A percentile compares a stretch with the other conserved stretches of the same genome.
Conservation (phyloP, 2,329 filamentous ascomycete genomes). For the Pyricularia grisea region DNA sequence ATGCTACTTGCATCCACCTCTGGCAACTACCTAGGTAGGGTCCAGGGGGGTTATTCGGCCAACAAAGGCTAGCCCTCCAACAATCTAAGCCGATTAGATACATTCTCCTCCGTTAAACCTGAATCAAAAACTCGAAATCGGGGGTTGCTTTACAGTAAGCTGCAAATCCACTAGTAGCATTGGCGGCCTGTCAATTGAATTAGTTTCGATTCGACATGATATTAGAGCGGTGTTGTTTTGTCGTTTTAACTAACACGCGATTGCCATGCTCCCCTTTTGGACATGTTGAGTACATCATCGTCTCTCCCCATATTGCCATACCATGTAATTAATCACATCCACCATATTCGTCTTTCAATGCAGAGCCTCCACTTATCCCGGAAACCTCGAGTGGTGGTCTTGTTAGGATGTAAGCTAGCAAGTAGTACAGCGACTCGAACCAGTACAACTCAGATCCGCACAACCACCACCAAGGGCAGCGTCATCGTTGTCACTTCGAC, state of each 20-base stretch:
- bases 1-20: too few species aligned
- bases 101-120: too few species aligned
- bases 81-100: too few species aligned
- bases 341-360: neutral
- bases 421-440: neutral
- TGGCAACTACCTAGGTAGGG: too few species aligned
- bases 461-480: neutral
- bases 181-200: too few species aligned
- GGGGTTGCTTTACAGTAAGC: too few species aligned
- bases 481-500: neutral
- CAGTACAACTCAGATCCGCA: neutral
- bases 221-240: too few species aligned
- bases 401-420: neutral
- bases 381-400: neutral
- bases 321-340: neutral
- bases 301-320: neutral
- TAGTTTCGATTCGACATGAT: too few species aligned
- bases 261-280: neutral
- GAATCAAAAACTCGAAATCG: too few species aligned
- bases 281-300: neutral
- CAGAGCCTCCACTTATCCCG: neutral
- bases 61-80: too few species aligned
- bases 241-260: neutral
- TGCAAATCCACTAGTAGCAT: too few species aligned
- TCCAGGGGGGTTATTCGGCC: too few species aligned